These are phyloP conservation scores for Boletus reticuloceps DNA, from an alignment of 768 basidiomycete genomes.

Conservation along the genomic window DNA sequence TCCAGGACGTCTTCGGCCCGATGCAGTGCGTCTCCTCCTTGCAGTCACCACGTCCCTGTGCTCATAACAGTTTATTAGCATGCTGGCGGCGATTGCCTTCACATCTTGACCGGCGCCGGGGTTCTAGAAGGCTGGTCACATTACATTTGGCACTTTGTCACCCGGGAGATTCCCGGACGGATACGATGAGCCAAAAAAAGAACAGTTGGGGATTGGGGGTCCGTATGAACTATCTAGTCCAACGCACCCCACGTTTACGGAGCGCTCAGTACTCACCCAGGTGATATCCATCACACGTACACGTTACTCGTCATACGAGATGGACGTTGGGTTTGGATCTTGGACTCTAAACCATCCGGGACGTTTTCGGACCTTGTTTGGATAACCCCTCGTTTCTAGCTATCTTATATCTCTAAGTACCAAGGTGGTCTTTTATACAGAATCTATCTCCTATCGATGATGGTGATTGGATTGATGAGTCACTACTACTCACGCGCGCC, in stretches of 20 bases:
- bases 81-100: conserved; percentile 43
- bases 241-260: no score
- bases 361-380: background rate
- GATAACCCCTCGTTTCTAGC: background rate
- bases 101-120: conserved; percentile 44
- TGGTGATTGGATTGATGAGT: background rate
- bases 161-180: conserved; percentile 33
- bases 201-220: no score
- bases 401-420: no score
- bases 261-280: no score
- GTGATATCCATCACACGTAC: no score
- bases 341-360: no score
- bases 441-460: background rate
- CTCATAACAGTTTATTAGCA: conserved; percentile 31
- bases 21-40: conserved; percentile 46
- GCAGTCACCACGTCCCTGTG: background rate
- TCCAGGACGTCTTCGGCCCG: conserved; percentile 60
- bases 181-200: conserved; percentile 15
- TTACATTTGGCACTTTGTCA: conserved; percentile 49
- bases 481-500: no score
- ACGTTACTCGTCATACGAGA: no score
- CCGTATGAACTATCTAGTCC: no score
- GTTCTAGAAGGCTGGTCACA: conserved; percentile 52
- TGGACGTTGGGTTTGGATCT: no score
- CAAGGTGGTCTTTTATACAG: no score